Base-by-base conservation (phyloP, 129 eudicot genomes). In the Artemisia annua region DNA sequence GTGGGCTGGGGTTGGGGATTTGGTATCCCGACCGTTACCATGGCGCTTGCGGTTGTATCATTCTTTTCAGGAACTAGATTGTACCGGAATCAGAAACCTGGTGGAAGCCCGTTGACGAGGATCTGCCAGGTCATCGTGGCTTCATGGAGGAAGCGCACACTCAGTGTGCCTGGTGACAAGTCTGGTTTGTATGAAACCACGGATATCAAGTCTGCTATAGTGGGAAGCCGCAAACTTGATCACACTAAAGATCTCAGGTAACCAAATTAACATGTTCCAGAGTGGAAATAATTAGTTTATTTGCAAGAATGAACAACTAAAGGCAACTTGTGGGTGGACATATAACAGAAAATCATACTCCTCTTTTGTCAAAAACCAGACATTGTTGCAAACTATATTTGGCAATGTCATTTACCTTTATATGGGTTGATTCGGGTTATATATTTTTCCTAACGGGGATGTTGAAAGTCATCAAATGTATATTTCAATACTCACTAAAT, bases 1-100 rank as follows among this genome's bases (percentile, higher is more conserved):
- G 91, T 81, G 30, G 91, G 96, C 0, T 88, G 96, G 96, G 83
- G 85, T 11, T 86, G 87, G 89, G 96, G 96, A 1, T 86, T 88
- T 43, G 91, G 91, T 1, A 15, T 88, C 26, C 96, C 96, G 15
- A 79, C 96, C 11, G 87, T 81, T 53, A 84, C 89, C 4, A 88
- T 88, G 96, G 96, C 83, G 13, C n/a, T 83, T 57, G 96, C 96
- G 0, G 77, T 88, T 17, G 69, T 58, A 44, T 76, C 70, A 60
- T 88, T 88, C 85, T 88, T 88, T 53, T 60, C 82, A 5, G 96
- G 96, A 1, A 86, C 80, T 32, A 39, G 15, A 7, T 67, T 83
- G 28, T 88, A 86, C 53, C 75, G 96, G 72, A 59, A 73, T 52
- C 96, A 88, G 65, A 79, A 57, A 32, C 87, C 96, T 0, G 88